These are phyloP conservation scores for Erythrophleum fordii DNA, from an alignment of 306 rosid species.

Conservation along the genomic window DNA sequence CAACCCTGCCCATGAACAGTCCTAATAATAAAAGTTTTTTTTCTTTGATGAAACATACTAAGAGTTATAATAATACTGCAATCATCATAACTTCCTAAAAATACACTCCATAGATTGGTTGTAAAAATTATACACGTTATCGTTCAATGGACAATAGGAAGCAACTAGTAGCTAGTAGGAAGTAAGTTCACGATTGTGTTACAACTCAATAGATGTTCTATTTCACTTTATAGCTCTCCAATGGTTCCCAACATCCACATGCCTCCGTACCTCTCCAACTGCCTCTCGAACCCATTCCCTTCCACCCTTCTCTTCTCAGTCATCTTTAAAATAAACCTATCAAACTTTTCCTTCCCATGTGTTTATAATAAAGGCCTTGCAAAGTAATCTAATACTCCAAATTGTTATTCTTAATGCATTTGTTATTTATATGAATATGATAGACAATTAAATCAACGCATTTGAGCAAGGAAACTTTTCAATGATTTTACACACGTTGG, in stretches of 20 bases:
- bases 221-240: neutral
- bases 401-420: neutral
- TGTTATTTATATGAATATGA: neutral
- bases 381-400: neutral
- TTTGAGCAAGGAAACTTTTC: neutral
- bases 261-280: neutral
- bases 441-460: neutral
- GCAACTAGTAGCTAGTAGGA: neutral
- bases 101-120: neutral
- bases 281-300: neutral
- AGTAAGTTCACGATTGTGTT: neutral
- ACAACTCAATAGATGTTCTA: neutral
- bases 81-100: neutral
- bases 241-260: neutral
- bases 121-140: neutral
- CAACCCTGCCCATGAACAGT: no score
- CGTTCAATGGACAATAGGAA: neutral
- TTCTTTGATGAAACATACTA: neutral
- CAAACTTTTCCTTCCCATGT: neutral
- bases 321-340: neutral
- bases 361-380: neutral
- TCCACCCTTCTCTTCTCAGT: neutral
- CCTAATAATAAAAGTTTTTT: no score
- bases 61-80: neutral
- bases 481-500: neutral